A percentile compares a stretch with the other conserved stretches of the same genome.
These are phyloP conservation scores for Acanthamoeba sp. DNA, from an alignment of 208 protist species.

Conservation along the genomic window DNA sequence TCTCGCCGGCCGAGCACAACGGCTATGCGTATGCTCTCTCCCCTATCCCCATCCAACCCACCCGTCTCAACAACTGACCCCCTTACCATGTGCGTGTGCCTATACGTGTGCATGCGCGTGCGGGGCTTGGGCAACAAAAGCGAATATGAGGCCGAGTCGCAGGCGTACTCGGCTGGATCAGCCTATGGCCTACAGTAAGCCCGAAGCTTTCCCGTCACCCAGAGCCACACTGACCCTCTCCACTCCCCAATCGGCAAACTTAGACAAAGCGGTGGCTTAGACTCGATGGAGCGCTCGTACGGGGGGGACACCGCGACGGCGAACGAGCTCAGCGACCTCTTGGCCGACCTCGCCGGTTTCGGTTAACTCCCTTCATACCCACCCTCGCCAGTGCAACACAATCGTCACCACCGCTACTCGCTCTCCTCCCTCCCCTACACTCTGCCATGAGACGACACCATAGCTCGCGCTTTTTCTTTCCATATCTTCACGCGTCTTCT, in stretches of 20 bases:
- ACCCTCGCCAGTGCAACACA: background rate
- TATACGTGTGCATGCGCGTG: too few relatives aligned
- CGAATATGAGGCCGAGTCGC: background rate
- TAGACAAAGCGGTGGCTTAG: background rate
- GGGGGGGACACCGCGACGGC: background rate
- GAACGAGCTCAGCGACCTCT: background rate
- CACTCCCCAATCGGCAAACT: background rate
- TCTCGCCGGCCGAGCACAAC: background rate
- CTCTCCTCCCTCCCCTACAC: too few relatives aligned
- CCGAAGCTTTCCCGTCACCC: background rate
- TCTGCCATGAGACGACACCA: too few relatives aligned
- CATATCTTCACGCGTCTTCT: background rate
- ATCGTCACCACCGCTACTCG: background rate
- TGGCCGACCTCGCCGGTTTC: background rate
- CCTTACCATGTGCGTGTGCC: too few relatives aligned
- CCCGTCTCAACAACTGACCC: too few relatives aligned
- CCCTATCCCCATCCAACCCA: background rate
- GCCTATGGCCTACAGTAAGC: conserved; percentile 14
- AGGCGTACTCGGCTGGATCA: background rate
- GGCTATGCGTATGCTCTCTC: background rate
- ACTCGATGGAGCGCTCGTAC: background rate
- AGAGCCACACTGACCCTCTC: conserved; percentile 18
- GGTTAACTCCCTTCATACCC: background rate
- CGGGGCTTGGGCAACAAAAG: background rate
- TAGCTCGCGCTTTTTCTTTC: background rate